Evolutionary conservation across 169 alveolate species (phyloP).

Genomic region (Eimeria tenella): DNA sequence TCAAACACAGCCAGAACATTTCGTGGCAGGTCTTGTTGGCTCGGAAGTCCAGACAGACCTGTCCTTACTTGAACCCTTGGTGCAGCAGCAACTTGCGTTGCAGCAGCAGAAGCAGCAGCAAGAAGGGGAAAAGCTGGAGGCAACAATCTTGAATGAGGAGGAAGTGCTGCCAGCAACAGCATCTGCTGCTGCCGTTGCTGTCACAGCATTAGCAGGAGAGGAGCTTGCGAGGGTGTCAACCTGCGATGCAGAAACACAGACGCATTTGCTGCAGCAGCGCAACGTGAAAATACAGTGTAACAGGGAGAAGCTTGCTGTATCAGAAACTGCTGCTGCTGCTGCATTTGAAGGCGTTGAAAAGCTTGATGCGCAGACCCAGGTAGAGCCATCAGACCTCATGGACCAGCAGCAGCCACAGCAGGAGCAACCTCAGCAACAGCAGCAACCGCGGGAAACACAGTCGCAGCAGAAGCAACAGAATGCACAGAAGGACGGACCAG

Average conservation of each 20-base stretch:
- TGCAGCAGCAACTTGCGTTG: conserved; percentile 9
- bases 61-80: conserved; percentile 42
- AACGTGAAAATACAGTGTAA: conserved; percentile 59
- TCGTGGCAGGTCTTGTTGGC: not conserved
- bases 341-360: not conserved
- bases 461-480: not conserved
- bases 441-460: not conserved
- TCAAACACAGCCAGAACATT: not conserved
- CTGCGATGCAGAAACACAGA: not conserved
- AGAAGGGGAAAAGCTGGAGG: not conserved
- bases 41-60: conserved; percentile 35
- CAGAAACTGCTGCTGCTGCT: not conserved
- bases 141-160: not conserved
- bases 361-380: conserved; percentile 44
- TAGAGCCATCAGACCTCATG: not conserved
- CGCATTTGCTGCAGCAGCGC: conserved; percentile 43
- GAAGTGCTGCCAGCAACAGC: not conserved
- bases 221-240: not conserved
- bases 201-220: conserved; percentile 24
- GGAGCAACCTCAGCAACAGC: conserved; percentile 44
- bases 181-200: not conserved
- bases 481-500: not conserved
- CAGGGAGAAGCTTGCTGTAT: conserved; percentile 21
- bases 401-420: conserved; percentile 26
- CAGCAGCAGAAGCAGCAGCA: conserved; percentile 43